These are phyloP conservation scores for Diaporthe ilicicola DNA, from an alignment of 2,329 filamentous ascomycete species.

Conservation along the genomic window DNA sequence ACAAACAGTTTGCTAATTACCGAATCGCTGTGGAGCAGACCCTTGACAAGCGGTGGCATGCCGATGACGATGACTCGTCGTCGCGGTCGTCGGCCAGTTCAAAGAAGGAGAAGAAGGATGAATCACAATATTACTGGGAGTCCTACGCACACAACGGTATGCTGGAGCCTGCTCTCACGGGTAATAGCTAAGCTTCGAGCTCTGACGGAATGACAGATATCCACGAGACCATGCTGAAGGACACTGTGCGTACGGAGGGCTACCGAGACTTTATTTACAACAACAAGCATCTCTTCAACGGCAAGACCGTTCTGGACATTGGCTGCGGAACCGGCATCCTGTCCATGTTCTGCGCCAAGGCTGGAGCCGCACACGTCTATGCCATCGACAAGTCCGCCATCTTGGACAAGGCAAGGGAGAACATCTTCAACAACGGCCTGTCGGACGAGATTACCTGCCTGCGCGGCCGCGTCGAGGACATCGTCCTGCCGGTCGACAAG, in stretches of 20 bases:
- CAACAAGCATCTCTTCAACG: slow-evolving; percentile 88
- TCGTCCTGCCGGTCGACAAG: slow-evolving; percentile 76
- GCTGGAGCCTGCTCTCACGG: slow-evolving; percentile 33
- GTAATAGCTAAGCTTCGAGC: slow-evolving; percentile 1
- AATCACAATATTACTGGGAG: slow-evolving; percentile 64
- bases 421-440: slow-evolving; percentile 83
- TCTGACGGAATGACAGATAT: slow-evolving; percentile 67
- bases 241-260: slow-evolving; percentile 84
- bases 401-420: slow-evolving; percentile 85
- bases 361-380: slow-evolving; percentile 85
- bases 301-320: slow-evolving; percentile 90
- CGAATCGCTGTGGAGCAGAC: slow-evolving; percentile 72
- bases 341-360: slow-evolving; percentile 93
- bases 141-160: slow-evolving; percentile 69
- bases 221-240: slow-evolving; percentile 95
- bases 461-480: slow-evolving; percentile 88
- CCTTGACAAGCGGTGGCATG: slow-evolving; percentile 70
- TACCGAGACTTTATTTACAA: slow-evolving; percentile 96
- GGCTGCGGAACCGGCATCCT: slow-evolving; percentile 89
- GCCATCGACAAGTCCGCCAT: slow-evolving; percentile 94
- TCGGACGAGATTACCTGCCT: slow-evolving; percentile 79
- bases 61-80: slow-evolving; percentile 54
- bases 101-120: slow-evolving; percentile 43
- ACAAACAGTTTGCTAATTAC: slow-evolving; percentile 71
- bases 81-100: slow-evolving; percentile 20